Conservation (phyloP, 805 yeast species). For the Candida maesae region DNA sequence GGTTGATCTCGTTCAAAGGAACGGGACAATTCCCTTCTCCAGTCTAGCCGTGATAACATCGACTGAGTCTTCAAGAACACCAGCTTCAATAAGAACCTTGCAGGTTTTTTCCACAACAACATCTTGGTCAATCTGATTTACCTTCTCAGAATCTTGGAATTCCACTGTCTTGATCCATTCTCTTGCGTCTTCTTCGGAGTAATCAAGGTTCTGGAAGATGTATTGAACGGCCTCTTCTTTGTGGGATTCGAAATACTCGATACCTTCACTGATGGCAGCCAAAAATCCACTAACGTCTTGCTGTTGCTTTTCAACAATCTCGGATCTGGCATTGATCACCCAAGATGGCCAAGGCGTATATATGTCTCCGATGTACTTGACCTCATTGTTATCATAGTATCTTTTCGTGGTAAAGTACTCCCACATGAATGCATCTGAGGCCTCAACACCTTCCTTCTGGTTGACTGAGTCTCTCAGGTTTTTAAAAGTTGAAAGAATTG, state of each 20-base stretch:
- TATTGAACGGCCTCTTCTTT: slow-evolving; percentile 61
- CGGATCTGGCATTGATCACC: slow-evolving; percentile 61
- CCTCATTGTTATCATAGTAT: slow-evolving; percentile 76
- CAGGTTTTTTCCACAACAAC: slow-evolving; percentile 15
- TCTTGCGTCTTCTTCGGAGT: slow-evolving; percentile 69
- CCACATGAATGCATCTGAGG: slow-evolving; percentile 92
- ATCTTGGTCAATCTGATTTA: slow-evolving; percentile 11
- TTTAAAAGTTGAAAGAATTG: slow-evolving; percentile 61
- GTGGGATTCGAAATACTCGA: slow-evolving; percentile 57
- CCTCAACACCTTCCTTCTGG: slow-evolving; percentile 37
- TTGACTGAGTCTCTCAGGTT: slow-evolving; percentile 81
- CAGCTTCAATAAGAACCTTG: slow-evolving; percentile 18
- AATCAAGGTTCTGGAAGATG: slow-evolving; percentile 68
- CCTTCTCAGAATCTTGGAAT: slow-evolving; percentile 37
- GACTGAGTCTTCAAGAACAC: slow-evolving; percentile 16
- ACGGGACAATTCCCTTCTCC: slow-evolving; percentile 8
- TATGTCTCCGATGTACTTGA: slow-evolving; percentile 80
- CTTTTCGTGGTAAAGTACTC: slow-evolving; percentile 86
- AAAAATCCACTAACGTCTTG: slow-evolving; percentile 39
- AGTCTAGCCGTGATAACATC: slow-evolving; percentile 13
- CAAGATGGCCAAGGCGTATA: slow-evolving; percentile 98
- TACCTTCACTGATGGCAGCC: slow-evolving; percentile 59
- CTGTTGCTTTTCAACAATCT: slow-evolving; percentile 31
- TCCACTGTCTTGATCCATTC: slow-evolving; percentile 80
- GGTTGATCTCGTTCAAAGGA: background rate